phyloP scores from a whole-genome alignment of 768 basidiomycete genomes.

The Tulasnella sp. region DNA sequence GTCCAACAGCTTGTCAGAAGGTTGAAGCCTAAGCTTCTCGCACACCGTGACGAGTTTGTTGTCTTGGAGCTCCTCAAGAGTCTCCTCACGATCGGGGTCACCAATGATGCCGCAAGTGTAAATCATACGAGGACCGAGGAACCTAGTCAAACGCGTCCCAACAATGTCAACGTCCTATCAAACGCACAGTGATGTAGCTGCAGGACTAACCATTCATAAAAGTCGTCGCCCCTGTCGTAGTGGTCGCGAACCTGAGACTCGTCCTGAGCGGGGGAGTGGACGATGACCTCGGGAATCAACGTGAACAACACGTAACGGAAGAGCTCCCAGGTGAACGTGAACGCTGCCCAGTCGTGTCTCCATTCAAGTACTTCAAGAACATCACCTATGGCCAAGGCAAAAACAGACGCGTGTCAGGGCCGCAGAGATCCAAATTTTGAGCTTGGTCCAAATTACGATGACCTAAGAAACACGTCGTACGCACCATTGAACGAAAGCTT shows the following conservation, averaged over 20 bases:
- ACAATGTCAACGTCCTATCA: background rate
- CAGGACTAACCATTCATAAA: constrained; percentile 63
- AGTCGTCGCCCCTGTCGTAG: constrained; percentile 96
- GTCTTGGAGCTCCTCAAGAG: constrained; percentile 90
- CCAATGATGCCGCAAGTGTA: constrained; percentile 88
- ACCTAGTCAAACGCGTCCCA: constrained; percentile 36
- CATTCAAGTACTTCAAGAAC: constrained; percentile 88
- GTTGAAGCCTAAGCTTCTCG: constrained; percentile 80
- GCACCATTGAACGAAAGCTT: constrained; percentile 93
- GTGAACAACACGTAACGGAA: constrained; percentile 87
- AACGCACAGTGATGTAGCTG: background rate
- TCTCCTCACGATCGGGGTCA: constrained; percentile 57
- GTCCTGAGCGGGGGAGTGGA: constrained; percentile 84
- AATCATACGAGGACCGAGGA: constrained; percentile 91
- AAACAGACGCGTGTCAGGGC: background rate
- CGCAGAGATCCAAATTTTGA: background rate
- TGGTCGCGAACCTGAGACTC: constrained; percentile 91
- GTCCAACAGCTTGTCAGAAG: constrained; percentile 76
- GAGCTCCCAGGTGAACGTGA: constrained; percentile 79
- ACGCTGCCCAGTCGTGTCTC: constrained; percentile 90
- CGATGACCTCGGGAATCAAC: constrained; percentile 85
- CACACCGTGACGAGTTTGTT: constrained; percentile 96
- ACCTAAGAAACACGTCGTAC: constrained; percentile 20
- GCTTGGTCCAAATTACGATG: constrained; percentile 13
- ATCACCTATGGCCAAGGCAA: constrained; percentile 46